Percentiles rank a stretch among this genome's conserved stretches.
phyloP scores from a whole-genome alignment of 1,284 basidiomycete genomes.

The Cryptococcus hybrid region DNA sequence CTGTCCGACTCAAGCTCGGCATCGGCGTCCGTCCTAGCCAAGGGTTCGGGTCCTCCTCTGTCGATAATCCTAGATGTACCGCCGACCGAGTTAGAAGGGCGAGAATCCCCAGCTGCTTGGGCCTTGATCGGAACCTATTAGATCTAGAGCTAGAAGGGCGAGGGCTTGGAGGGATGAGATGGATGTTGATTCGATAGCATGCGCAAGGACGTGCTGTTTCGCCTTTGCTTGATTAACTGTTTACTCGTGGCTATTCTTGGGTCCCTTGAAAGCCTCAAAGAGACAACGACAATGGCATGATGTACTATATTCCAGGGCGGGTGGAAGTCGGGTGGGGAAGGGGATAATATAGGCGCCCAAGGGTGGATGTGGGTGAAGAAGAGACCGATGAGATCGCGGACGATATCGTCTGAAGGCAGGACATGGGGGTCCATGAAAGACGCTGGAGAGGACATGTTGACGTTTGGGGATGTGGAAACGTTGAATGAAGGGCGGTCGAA shows the following conservation, averaged over 20 bases:
- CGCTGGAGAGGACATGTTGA: slow-evolving; percentile 18
- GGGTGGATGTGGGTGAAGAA: slow-evolving; percentile 46
- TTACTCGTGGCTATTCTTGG: slow-evolving; percentile 30
- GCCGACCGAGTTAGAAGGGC: slow-evolving; percentile 47
- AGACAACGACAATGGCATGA: slow-evolving; percentile 49
- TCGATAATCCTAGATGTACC: slow-evolving; percentile 44
- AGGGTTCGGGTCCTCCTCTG: slow-evolving; percentile 32
- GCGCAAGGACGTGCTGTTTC: slow-evolving; percentile 45
- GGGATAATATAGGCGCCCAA: slow-evolving; percentile 48
- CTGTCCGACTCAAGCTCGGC: slow-evolving; percentile 36
- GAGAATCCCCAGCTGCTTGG: slow-evolving; percentile 46
- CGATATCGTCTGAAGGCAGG: slow-evolving; percentile 48
- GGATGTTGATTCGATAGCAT: slow-evolving; percentile 47
- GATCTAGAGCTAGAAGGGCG: slow-evolving; percentile 46
- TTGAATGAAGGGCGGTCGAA: slow-evolving; percentile 25
- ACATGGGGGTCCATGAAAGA: slow-evolving; percentile 42
- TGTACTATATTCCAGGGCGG: slow-evolving; percentile 47
- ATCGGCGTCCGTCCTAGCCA: slow-evolving; percentile 21
- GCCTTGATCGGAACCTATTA: slow-evolving; percentile 49
- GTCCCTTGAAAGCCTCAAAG: slow-evolving; percentile 42
- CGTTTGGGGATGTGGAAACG: slow-evolving; percentile 24
- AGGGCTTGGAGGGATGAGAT: slow-evolving; percentile 47
- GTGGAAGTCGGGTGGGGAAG: slow-evolving; percentile 20
- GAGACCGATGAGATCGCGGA: slow-evolving; percentile 41
- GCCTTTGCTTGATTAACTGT: slow-evolving; percentile 35